These are phyloP conservation scores for Claviceps pazoutovae DNA, from an alignment of 2,329 filamentous ascomycete genomes.

Conservation along the genomic window DNA sequence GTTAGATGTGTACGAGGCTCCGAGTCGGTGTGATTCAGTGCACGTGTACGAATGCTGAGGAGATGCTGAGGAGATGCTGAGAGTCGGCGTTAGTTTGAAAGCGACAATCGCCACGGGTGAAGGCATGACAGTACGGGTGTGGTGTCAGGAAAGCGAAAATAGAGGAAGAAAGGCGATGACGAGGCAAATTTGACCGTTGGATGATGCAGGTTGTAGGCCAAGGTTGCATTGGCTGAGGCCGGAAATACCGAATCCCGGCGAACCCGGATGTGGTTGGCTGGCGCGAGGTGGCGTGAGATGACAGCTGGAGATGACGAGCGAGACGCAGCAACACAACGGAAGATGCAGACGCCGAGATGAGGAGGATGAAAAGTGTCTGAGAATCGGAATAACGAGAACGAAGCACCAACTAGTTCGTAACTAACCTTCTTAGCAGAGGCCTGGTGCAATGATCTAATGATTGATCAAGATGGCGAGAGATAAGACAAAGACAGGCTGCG, in stretches of 20 bases:
- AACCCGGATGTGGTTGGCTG: constrained; percentile 4
- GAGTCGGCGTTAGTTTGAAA: neutral
- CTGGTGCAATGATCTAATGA: neutral
- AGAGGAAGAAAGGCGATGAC: neutral
- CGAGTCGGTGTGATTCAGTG: too few species aligned
- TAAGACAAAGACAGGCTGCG: neutral
- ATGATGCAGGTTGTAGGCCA: neutral
- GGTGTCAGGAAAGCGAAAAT: neutral
- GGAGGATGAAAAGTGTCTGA: neutral
- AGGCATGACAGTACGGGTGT: neutral
- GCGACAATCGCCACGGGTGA: neutral
- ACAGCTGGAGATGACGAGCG: neutral
- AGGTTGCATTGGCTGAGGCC: constrained; percentile 2
- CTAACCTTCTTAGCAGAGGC: neutral
- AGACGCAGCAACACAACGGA: neutral
- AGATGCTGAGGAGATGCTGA: neutral
- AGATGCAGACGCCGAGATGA: neutral
- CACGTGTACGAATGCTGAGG: too few species aligned
- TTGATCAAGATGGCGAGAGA: neutral
- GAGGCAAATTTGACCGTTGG: neutral
- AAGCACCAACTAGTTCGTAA: neutral
- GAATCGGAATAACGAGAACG: neutral
- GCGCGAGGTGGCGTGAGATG: neutral
- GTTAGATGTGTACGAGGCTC: neutral
- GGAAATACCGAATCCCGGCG: constrained; percentile 5